Conservation (phyloP, 2,329 filamentous ascomycete species). For the Thielaviopsis euricoi region DNA sequence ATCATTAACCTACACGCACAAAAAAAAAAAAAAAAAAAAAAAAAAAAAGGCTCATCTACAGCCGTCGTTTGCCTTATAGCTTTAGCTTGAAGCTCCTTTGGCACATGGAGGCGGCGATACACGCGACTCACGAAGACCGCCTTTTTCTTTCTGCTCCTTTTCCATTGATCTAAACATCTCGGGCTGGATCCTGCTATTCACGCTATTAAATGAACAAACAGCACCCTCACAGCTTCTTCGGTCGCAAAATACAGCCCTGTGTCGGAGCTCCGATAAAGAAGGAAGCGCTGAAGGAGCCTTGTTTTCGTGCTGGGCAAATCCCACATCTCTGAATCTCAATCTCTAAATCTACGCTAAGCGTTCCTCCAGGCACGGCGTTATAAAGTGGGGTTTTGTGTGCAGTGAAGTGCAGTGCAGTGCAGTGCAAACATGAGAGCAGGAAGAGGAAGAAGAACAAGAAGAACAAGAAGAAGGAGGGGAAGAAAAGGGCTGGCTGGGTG, state of each 20-base stretch:
- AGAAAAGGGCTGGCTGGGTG: neutral
- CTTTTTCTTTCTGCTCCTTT: too few relatives aligned
- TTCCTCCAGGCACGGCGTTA: neutral
- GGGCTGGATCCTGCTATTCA: too few relatives aligned
- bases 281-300: neutral
- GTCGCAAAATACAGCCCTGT: neutral
- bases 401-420: too few relatives aligned
- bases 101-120: neutral
- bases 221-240: neutral
- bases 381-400: neutral
- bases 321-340: neutral
- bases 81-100: neutral
- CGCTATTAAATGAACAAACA: neutral
- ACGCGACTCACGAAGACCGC: neutral
- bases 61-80: neutral
- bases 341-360: neutral
- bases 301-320: neutral
- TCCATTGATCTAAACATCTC: too few relatives aligned
- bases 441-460: too few relatives aligned
- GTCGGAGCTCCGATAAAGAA: neutral
- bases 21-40: neutral
- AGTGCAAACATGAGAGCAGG: too few relatives aligned
- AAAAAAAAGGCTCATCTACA: neutral
- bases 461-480: too few relatives aligned
- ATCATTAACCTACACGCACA: too few relatives aligned